phyloP scores from a whole-genome alignment of 2,329 filamentous ascomycete genomes.

The Rhytidhysteron rufulum region DNA sequence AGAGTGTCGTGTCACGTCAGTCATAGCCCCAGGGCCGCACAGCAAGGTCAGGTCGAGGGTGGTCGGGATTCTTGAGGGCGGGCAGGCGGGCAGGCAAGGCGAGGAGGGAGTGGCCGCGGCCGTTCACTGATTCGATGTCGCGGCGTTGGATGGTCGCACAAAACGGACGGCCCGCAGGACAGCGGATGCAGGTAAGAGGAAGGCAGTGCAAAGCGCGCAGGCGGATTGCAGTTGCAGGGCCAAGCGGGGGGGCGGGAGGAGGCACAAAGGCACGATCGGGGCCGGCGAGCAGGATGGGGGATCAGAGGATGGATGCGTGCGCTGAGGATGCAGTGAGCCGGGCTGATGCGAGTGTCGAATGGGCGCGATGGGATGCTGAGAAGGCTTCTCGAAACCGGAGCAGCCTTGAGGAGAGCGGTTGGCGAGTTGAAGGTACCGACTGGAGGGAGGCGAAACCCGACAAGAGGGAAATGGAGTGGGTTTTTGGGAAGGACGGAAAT shows the following conservation, averaged over 20 bases:
- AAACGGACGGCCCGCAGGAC: slow-evolving; percentile 4
- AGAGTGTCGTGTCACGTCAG: slow-evolving; percentile 22
- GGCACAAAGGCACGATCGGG: too few species aligned
- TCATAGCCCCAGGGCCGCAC: slow-evolving; percentile 17
- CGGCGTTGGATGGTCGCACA: slow-evolving; percentile 1
- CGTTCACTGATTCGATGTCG: slow-evolving; percentile 4
- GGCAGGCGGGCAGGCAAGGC: too few species aligned
- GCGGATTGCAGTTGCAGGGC: neutral
- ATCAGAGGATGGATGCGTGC: neutral
- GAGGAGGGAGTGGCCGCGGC: too few species aligned
- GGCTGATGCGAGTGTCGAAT: neutral
- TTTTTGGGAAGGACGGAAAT: slow-evolving; percentile 4
- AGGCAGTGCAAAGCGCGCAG: slow-evolving; percentile 2
- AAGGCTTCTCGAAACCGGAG: neutral
- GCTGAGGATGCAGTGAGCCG: neutral
- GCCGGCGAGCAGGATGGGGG: too few species aligned
- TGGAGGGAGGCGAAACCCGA: slow-evolving; percentile 1
- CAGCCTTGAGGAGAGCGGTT: neutral
- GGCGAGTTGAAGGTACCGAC: neutral
- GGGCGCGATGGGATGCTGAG: neutral
- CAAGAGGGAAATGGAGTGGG: neutral
- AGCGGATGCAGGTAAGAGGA: slow-evolving; percentile 3
- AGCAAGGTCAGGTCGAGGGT: neutral
- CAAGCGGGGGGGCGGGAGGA: slow-evolving; percentile 2
- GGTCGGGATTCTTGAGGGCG: neutral